Evolutionary conservation across 2,329 filamentous ascomycete species (phyloP).

Genomic region (Pleoardoris graminearum): DNA sequence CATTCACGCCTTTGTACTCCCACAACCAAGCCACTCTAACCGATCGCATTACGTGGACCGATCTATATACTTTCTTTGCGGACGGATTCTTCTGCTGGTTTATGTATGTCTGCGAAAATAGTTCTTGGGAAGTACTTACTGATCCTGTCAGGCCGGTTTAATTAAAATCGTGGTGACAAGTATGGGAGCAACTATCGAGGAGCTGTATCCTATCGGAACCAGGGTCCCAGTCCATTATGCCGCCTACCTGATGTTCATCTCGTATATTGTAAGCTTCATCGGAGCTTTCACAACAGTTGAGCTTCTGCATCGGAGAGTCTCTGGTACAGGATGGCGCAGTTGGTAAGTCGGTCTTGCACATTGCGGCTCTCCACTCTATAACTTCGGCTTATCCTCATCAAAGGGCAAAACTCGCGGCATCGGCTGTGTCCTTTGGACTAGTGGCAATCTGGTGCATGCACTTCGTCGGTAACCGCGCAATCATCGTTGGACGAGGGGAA

Average conservation of each 20-base stretch:
- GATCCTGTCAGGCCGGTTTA: not conserved
- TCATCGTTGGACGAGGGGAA: constrained; percentile 66
- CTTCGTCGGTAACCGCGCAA: constrained; percentile 80
- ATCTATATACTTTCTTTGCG: not conserved
- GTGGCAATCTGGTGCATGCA: constrained; percentile 65
- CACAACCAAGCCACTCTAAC: not conserved
- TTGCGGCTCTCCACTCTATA: constrained; percentile 20
- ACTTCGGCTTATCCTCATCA: constrained; percentile 8
- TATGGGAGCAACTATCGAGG: constrained; percentile 15
- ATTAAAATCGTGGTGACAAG: not conserved
- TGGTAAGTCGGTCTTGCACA: constrained; percentile 27
- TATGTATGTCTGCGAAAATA: not conserved
- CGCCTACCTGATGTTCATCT: constrained; percentile 52
- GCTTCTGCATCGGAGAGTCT: constrained; percentile 75
- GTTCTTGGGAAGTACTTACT: not conserved
- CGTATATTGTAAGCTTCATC: constrained; percentile 70
- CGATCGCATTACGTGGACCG: not conserved
- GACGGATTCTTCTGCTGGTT: too few relatives aligned
- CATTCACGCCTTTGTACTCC: not conserved
- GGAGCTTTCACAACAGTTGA: constrained; percentile 81
- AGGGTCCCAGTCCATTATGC: constrained; percentile 47
- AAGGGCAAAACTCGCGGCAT: constrained; percentile 49
- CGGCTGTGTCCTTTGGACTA: constrained; percentile 50
- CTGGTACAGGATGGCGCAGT: constrained; percentile 49
- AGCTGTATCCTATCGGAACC: constrained; percentile 39